phyloP scores from a whole-genome alignment of 805 yeast species.

The Pichia manshurica region DNA sequence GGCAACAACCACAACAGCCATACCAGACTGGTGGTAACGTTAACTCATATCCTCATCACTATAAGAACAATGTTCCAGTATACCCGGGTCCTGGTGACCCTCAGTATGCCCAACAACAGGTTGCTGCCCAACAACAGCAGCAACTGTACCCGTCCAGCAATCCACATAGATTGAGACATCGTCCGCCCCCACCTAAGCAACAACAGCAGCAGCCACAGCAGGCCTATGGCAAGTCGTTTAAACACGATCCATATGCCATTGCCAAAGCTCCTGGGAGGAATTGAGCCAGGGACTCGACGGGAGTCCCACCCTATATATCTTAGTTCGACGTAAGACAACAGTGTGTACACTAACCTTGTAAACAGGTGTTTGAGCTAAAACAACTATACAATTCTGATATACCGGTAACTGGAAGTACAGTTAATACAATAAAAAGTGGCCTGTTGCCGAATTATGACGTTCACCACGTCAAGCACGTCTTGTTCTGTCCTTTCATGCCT shows the following conservation, averaged over 20 bases:
- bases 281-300: too few species aligned
- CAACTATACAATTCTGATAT: too few species aligned
- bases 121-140: not conserved
- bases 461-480: too few species aligned
- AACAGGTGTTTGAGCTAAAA: too few species aligned
- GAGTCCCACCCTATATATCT: not conserved
- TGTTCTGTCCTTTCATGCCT: too few species aligned
- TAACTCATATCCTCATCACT: conserved; percentile 12
- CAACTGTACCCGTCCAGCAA: not conserved
- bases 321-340: not conserved
- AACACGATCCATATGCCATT: conserved; percentile 25
- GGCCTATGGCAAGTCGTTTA: conserved; percentile 13
- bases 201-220: conserved; percentile 7
- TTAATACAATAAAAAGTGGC: too few species aligned
- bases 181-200: conserved; percentile 14
- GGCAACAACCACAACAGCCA: conserved; percentile 10
- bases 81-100: too few species aligned
- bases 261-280: conserved; percentile 12
- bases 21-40: conserved; percentile 15
- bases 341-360: not conserved
- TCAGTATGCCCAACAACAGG: not conserved
- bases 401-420: too few species aligned
- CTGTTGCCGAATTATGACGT: too few species aligned
- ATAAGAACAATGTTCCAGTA: conserved; percentile 5
- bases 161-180: conserved; percentile 7